Conservation (phyloP, 768 basidiomycete species). For the Boletus tylopilopsis region DNA sequence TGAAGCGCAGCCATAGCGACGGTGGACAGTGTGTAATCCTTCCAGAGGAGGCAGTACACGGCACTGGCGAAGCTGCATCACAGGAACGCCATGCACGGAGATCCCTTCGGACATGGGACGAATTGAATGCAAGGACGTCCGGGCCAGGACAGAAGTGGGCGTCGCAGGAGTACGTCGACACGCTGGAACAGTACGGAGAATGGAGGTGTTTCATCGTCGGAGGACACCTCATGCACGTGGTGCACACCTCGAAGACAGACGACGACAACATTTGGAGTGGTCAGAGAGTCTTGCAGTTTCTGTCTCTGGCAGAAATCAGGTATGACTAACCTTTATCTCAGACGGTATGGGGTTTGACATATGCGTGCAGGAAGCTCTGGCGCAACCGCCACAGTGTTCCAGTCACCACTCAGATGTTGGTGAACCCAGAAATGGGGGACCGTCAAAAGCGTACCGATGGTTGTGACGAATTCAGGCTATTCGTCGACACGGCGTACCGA, state of each 20-base stretch:
- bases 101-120: background rate
- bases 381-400: no score
- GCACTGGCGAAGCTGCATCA: background rate
- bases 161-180: background rate
- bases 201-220: background rate
- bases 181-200: background rate
- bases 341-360: no score
- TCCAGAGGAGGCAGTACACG: background rate
- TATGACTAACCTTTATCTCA: no score
- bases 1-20: background rate
- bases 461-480: no score
- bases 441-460: no score
- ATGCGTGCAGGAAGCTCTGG: background rate
- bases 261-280: no score
- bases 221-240: background rate
- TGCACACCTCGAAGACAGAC: no score
- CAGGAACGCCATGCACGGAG: no score
- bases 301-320: no score
- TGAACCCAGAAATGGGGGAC: background rate
- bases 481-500: background rate
- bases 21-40: background rate
- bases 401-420: background rate
- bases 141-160: no score
- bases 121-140: no score
- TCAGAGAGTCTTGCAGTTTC: no score